phyloP scores from a whole-genome alignment of 2,329 filamentous ascomycete genomes.

The Aspergillus pseudoterreus region DNA sequence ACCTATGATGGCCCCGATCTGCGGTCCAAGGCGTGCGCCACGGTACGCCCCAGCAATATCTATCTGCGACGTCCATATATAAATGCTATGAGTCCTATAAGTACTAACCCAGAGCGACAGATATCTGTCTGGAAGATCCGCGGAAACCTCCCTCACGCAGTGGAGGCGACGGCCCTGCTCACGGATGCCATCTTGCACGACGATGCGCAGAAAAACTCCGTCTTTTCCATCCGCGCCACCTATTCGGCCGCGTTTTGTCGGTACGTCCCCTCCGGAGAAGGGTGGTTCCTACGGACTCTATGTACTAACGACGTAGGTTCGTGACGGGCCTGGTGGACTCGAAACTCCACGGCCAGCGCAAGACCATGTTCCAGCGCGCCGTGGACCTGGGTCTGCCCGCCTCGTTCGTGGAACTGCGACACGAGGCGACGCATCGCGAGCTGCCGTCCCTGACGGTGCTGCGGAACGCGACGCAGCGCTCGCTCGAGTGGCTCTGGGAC shows the following conservation, averaged over 20 bases:
- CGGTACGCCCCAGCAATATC: constrained; percentile 25
- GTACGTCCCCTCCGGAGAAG: constrained; percentile 20
- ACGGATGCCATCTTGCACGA: constrained; percentile 46
- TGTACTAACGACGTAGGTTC: constrained; percentile 19
- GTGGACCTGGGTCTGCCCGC: constrained; percentile 46
- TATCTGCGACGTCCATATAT: not conserved
- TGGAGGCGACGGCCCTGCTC: constrained; percentile 45
- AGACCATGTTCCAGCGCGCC: constrained; percentile 45
- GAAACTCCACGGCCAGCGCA: constrained; percentile 38
- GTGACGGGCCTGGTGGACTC: constrained; percentile 45
- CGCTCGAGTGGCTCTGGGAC: constrained; percentile 80
- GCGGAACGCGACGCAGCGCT: constrained; percentile 64
- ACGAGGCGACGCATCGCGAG: constrained; percentile 87
- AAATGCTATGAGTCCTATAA: not conserved
- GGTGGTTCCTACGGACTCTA: no score
- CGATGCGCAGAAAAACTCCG: constrained; percentile 37
- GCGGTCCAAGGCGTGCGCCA: constrained; percentile 37
- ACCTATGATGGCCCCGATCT: constrained; percentile 32
- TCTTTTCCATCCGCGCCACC: constrained; percentile 43
- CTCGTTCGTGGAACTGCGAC: constrained; percentile 82
- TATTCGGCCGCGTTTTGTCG: constrained; percentile 46
- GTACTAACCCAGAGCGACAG: constrained; percentile 18
- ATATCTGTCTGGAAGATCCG: constrained; percentile 45
- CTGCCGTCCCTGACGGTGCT: constrained; percentile 72
- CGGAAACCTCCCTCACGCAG: constrained; percentile 42